Evolutionary conservation across 1,139 yeast genomes (phyloP), one percentile per base, ranked within the genome.

Genomic region (Keqinozyma sinolaborantium): DNA sequence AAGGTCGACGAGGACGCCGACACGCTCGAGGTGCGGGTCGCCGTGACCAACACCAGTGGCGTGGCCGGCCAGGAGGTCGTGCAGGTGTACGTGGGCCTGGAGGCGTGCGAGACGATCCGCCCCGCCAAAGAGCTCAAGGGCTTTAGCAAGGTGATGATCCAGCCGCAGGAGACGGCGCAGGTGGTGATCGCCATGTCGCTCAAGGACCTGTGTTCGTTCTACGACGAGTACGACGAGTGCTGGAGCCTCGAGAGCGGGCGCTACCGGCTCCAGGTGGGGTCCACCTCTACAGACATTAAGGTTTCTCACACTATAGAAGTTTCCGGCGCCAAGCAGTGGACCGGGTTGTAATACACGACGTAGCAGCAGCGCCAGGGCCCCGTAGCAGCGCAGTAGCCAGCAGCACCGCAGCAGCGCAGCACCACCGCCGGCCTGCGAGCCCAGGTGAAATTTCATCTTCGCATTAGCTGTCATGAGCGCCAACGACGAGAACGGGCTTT

Each of bases 121-220:
- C 80, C 83, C 16, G 48, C 60, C 13, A 77, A 77, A 51, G 83
- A 77, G 47, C 62, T 77, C 44, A 75, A 71, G 50, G 81, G 72
- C 16, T 77, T 70, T 48, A 63, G 58, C 27, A 77, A 77, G 52
- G 69, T 73, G 14, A 40, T 36, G 12, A 44, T 77, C 33, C 45
- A 52, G 24, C 53, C 72, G 3, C 72, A 72, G 13, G 61, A 64
- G 42, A 36, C 59, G 13, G 51, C 56, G 37, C 47, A 53, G 2
- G 74, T 65, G 21, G 38, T 44, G 2, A 36, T 73, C 13, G 45
- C 47, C 16, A 42, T 73, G 26, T 53, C 63, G 1, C 40, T 66
- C 37, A 70, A 67, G 43, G 73, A 74, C 39, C 72, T 79, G 5
- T 59, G 68, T 10, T 74, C 81, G 0, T 76, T 58, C 62, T 77